Conservation (phyloP, 2,329 filamentous ascomycete species). For the Dothistroma septosporum region DNA sequence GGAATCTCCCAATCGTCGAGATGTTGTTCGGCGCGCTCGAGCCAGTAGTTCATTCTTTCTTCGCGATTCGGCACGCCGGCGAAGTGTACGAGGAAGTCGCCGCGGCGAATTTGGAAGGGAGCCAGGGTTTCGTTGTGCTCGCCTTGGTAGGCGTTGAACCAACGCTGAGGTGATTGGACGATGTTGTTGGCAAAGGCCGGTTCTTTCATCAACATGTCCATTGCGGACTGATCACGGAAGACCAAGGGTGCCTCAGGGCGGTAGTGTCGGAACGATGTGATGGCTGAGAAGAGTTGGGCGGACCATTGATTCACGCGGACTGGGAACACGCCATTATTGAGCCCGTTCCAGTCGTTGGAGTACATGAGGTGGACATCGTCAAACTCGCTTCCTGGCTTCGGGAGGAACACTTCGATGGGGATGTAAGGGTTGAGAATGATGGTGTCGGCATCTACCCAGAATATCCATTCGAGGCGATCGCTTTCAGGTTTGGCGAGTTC, state of each 20-base stretch:
- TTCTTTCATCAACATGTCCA: constrained; percentile 38
- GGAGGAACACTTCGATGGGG: constrained; percentile 40
- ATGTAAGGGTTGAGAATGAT: constrained; percentile 43
- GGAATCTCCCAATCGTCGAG: constrained; percentile 40
- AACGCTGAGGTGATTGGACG: constrained; percentile 39
- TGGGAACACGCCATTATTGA: constrained; percentile 45
- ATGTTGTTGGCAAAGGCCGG: constrained; percentile 33
- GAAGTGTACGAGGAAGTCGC: constrained; percentile 45
- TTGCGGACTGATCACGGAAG: constrained; percentile 42
- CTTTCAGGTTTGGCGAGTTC: constrained; percentile 38
- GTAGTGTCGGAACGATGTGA: constrained; percentile 40
- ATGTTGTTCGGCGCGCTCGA: constrained; percentile 37
- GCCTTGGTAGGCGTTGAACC: constrained; percentile 44
- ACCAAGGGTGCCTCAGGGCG: constrained; percentile 34
- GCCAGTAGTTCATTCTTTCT: constrained; percentile 38
- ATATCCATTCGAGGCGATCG: constrained; percentile 41
- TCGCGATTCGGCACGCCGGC: constrained; percentile 37
- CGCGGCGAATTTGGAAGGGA: constrained; percentile 37
- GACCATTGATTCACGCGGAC: constrained; percentile 40
- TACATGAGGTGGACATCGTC: constrained; percentile 38
- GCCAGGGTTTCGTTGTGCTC: constrained; percentile 38
- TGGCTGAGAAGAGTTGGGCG: constrained; percentile 38
- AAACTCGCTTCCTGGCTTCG: constrained; percentile 32
- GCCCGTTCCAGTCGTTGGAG: constrained; percentile 39
- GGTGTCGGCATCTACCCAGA: constrained; percentile 46